Base-by-base conservation (phyloP, 768 basidiomycete species). In the Trametes cinnabarina region DNA sequence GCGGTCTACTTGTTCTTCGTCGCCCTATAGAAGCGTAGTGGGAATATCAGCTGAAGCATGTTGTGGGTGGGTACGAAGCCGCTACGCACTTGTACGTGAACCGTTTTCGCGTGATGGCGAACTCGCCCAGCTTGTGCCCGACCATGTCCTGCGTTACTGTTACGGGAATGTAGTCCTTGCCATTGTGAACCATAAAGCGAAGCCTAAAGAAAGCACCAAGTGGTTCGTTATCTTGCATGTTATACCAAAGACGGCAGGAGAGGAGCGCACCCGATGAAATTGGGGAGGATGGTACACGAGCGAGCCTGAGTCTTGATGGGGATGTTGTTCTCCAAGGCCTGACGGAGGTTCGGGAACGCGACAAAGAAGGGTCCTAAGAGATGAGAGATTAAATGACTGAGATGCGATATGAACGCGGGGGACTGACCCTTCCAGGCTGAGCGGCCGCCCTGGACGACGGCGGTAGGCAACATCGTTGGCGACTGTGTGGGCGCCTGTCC, bases 101-200 rank as follows among this genome's bases (percentile, higher is more conserved):
- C 53, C 82, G 83, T 73, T 93, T 94, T 76, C 88, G 87, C 34
- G 95, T 98, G 64, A 87, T 83, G 39, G 93, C 77, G 72, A 98
- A 98, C 78, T 98, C 94, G 51, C 96, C 96, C 51, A 98, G 74
- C 72, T 99, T 99, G 72, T 99, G 95, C 0, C 96, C 96, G 1
- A 99, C 93, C 96, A 98, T 98, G 72, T 98, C 96, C 70, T 95
- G 92, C 3, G 91, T 94, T 63, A 99, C 80, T 43, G 80, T 73
- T 39, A 99, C 88, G 0, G 94, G 94, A 4, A 87, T 57, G 71
- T 93, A 96, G 66, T 92, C 84, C 73, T 87, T 92, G 34, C 96
- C 96, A 64, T 98, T 98, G 74, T 99, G 94, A 2, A 99, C 92
- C 72, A 90, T 75, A 71, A 99, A 98, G 37, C 86, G 84, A 34